A percentile compares a stretch with the other conserved stretches of the same genome.
These are phyloP conservation scores for Penicillium subrubescens DNA, from an alignment of 495 filamentous ascomycete genomes.

Conservation along the genomic window DNA sequence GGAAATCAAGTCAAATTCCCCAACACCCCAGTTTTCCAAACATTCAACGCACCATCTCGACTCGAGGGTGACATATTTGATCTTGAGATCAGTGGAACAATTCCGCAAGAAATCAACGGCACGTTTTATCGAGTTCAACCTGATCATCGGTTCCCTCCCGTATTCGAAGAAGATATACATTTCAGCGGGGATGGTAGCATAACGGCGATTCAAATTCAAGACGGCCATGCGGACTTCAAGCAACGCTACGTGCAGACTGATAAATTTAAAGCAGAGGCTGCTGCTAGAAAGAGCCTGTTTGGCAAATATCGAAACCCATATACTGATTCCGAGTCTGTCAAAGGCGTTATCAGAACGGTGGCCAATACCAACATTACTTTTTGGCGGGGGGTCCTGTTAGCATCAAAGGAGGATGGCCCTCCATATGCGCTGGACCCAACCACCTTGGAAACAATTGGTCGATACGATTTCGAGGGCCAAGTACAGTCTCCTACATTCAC, in stretches of 20 bases:
- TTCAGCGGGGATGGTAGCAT: slow-evolving; percentile 42
- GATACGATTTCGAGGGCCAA: slow-evolving; percentile 61
- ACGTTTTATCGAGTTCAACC: slow-evolving; percentile 26
- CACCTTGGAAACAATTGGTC: slow-evolving; percentile 55
- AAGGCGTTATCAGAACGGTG: slow-evolving; percentile 49
- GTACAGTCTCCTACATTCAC: slow-evolving; percentile 54
- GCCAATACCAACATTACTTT: slow-evolving; percentile 58
- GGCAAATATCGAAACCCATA: slow-evolving; percentile 53
- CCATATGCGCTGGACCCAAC: slow-evolving; percentile 57
- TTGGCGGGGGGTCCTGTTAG: slow-evolving; percentile 52
- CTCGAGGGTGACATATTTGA: neutral
- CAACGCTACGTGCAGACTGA: slow-evolving; percentile 57
- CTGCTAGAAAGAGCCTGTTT: slow-evolving; percentile 42
- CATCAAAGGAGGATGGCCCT: slow-evolving; percentile 55
- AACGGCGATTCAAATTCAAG: slow-evolving; percentile 51
- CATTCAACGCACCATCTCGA: neutral
- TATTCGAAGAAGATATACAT: slow-evolving; percentile 9
- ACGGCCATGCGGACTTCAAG: slow-evolving; percentile 52
- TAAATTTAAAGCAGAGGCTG: slow-evolving; percentile 41
- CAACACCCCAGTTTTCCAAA: neutral
- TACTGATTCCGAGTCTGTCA: slow-evolving; percentile 46
- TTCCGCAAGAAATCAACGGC: neutral
- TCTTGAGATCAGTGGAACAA: neutral
- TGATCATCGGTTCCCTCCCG: slow-evolving; percentile 26
- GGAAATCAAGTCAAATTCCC: neutral